Evolutionary conservation across 768 basidiomycete genomes (phyloP), one percentile per base, ranked within the genome.

Genomic region (Leucocoprinus birnbaumii): DNA sequence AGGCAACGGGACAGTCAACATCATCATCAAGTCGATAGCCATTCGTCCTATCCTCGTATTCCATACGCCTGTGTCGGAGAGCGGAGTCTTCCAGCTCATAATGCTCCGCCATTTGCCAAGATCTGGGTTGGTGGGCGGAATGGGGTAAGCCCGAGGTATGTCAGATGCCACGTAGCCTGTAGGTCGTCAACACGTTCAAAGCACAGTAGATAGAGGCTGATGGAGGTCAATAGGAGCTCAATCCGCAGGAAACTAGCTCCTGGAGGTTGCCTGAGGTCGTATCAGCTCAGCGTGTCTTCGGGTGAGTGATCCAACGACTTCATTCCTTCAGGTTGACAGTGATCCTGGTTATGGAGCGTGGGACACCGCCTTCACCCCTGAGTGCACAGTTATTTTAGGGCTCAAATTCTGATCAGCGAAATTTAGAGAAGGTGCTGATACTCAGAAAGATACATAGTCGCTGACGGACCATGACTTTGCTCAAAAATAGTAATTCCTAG

Each of bases 61-160:
- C 54, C 21, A 24, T 49, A 18, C 54, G 47, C 38, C 54, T 49
- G 48, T 55, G 54, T 24, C 54, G 47, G 13, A 55, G 46, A 16
- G 41, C 31, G 11, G 54, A 24, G 13, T 48, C 37, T 16, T 48
- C 47, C 24, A 49, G 24, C n/a, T 34, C 47, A 22, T 49, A 49
- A 24, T 45, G 40, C 21, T 53, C 52, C 10, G 52, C 22, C 52
- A 55, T 48, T 21, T 34, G 27, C 24, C 27, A 27, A 18, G 22
- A 48, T 11, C 11, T 31, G 31, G 31, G 31, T 31, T 11, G 45
- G 16, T 22, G 25, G 18, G 14, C 5, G 19, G 19, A 38, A 22
- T 24, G 34, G 27, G n/a, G 25, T 14, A 27, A 21, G 48, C 40
- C 25, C n/a, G n/a, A 55, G 46, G n/a, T 38, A 19, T 46, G 52